Evolutionary conservation across 1,284 basidiomycete species (phyloP).

Genomic region (Boletellus deceptivus): DNA sequence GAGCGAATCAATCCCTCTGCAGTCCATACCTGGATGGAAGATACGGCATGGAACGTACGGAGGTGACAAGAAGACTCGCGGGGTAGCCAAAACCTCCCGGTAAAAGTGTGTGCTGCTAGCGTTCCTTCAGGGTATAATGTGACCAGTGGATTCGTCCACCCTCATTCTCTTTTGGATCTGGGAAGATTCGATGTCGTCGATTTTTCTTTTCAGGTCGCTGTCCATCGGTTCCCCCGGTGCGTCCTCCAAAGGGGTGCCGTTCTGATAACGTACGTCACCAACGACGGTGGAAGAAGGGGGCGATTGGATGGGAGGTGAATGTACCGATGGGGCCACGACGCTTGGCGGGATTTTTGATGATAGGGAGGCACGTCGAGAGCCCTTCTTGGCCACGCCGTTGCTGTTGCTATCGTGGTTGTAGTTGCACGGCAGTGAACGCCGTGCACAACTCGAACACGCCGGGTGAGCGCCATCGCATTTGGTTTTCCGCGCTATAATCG

Average conservation of each 20-base stretch:
- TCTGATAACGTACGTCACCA: conserved; percentile 34
- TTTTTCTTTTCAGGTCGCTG: conserved; percentile 38
- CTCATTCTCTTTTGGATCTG: conserved; percentile 40
- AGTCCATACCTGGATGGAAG: conserved; percentile 32
- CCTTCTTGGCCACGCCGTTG: conserved; percentile 46
- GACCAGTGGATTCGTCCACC: conserved; percentile 31
- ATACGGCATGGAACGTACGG: conserved; percentile 17
- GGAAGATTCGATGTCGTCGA: conserved; percentile 32
- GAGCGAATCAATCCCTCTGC: conserved; percentile 29
- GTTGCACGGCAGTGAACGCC: conserved; percentile 68
- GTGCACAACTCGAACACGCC: conserved; percentile 73
- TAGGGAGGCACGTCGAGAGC: conserved; percentile 46
- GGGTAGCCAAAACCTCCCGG: conserved; percentile 25
- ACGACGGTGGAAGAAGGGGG: conserved; percentile 42
- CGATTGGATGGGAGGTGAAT: conserved; percentile 50
- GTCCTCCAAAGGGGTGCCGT: conserved; percentile 31
- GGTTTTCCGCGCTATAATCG: conserved; percentile 68
- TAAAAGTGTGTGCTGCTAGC: conserved; percentile 13
- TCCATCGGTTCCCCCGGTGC: conserved; percentile 28
- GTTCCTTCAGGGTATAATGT: conserved; percentile 33
- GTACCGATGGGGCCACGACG: conserved; percentile 43
- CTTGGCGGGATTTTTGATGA: conserved; percentile 40
- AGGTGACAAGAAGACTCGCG: conserved; percentile 22
- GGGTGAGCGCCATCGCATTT: conserved; percentile 80
- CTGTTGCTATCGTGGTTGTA: conserved; percentile 64